Evolutionary conservation across 2,329 filamentous ascomycete species (phyloP).

Genomic region (Cordyceps militaris): DNA sequence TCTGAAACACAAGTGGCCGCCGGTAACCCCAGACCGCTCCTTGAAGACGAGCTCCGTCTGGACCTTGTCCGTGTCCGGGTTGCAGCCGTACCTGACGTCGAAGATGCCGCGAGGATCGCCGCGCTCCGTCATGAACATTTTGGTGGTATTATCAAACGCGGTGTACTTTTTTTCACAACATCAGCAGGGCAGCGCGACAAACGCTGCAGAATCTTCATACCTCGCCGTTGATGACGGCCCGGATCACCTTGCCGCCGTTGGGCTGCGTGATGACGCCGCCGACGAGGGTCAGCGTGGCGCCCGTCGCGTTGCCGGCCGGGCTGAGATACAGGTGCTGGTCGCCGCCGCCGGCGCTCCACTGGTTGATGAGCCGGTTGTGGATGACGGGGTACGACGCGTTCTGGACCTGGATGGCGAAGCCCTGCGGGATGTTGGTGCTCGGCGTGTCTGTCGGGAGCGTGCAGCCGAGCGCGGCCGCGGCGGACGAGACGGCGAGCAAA

Average conservation of each 20-base stretch:
- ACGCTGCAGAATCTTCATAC: constrained; percentile 19
- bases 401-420: constrained; percentile 32
- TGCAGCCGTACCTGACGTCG: constrained; percentile 33
- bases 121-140: constrained; percentile 41
- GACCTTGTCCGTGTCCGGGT: constrained; percentile 32
- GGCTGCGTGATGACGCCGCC: constrained; percentile 30
- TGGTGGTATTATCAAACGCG: constrained; percentile 38
- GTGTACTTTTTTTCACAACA: constrained; percentile 26
- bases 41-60: constrained; percentile 32
- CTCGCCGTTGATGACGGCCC: constrained; percentile 39
- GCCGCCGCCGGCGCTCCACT: constrained; percentile 29
- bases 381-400: constrained; percentile 28
- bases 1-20: constrained; percentile 34
- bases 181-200: not conserved
- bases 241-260: constrained; percentile 18
- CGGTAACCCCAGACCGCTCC: constrained; percentile 23
- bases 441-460: constrained; percentile 23
- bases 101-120: constrained; percentile 35
- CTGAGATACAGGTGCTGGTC: constrained; percentile 35
- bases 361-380: constrained; percentile 32
- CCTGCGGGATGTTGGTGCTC: constrained; percentile 26
- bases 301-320: constrained; percentile 30
- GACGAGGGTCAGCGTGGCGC: constrained; percentile 30
- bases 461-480: constrained; percentile 21
- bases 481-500: constrained; percentile 16